Evolutionary conservation across 1,284 basidiomycete species (phyloP).

Genomic region (Sphaerobolus stellatus): DNA sequence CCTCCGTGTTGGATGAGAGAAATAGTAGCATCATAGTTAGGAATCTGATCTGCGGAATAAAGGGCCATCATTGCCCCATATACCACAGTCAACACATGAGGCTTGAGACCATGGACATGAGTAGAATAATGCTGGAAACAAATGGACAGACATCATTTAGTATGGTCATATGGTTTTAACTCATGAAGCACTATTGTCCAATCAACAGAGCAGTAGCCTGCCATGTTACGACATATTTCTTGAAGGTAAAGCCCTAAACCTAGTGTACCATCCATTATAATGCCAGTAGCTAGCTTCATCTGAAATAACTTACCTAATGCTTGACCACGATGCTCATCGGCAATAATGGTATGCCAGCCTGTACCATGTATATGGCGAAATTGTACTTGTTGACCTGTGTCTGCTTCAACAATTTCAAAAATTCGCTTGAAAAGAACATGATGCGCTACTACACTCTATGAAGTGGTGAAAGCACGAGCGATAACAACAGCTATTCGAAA

Average conservation of each 20-base stretch:
- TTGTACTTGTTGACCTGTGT: constrained; percentile 18
- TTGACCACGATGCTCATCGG: constrained; percentile 27
- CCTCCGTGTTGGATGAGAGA: constrained; percentile 18
- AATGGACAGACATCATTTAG: constrained; percentile 10
- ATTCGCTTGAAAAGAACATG: constrained; percentile 20
- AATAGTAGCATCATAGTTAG: constrained; percentile 19
- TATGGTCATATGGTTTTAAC: constrained; percentile 6
- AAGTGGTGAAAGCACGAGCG: constrained; percentile 23
- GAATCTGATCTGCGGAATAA: constrained; percentile 18
- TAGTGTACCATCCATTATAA: background rate
- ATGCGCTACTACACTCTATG: constrained; percentile 24
- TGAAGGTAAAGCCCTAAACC: constrained; percentile 4
- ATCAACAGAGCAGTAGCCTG: background rate
- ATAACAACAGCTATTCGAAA: constrained; percentile 16
- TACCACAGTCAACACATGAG: background rate
- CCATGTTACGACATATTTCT: background rate
- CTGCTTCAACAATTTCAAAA: constrained; percentile 18
- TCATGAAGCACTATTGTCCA: background rate
- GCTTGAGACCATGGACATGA: background rate
- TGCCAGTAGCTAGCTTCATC: background rate
- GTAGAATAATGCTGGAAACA: constrained; percentile 10
- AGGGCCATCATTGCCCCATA: constrained; percentile 21
- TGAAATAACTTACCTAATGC: constrained; percentile 16
- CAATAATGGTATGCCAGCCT: constrained; percentile 21
- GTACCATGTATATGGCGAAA: constrained; percentile 25